Base-by-base conservation (phyloP, 2,329 filamentous ascomycete species). In the Fusarium austroafricanum region DNA sequence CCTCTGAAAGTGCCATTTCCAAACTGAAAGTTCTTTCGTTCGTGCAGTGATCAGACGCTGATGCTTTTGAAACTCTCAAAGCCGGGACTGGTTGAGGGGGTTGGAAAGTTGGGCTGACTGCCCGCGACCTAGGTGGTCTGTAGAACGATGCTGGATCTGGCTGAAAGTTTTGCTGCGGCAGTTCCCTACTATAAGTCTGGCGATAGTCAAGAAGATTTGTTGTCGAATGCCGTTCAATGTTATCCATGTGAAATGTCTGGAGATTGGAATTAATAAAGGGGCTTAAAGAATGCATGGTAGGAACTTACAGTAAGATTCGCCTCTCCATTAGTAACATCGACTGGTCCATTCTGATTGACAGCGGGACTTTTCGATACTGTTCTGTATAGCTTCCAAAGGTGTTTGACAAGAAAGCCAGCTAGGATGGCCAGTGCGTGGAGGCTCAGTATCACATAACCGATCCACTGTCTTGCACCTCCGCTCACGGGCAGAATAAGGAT, bases 11-110 rank as follows among this genome's bases (percentile, higher is more conserved):
- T 3, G 26, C 52, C 17, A 38, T 6, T 29, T 38, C 18, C 11
- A 55, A 37, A 5, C 35, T 35, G 5, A 55, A 55, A 10, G 28
- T 2, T 0, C 18, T n/a, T 15, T 8, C 8, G 17, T 23, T 31
- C 10, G 42, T n/a, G 2, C 2, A 10, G 2, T 4, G 18, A 2
- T 8, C 5, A 2, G 17, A 9, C 10, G 6, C 2, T 6, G 2
- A 2, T 5, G 20, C 14, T 1, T 5, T 26, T n/a, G n/a, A 26
- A 5, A 1, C 8, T 2, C 4, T 3, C 10, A 2, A 23, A 26
- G 4, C 1, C 8, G 1, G 3, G 7, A 17, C 7, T 18, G 20
- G 7, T 3, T 7, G 43, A 2, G 21, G 20, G 14, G 17, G 3
- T 3, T 50, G 26, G n/a, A n/a, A 18, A 12, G 23, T 15, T 21